Evolutionary conservation across 257 asterid species (phyloP).

Genomic region (Thymus mandschuricus): DNA sequence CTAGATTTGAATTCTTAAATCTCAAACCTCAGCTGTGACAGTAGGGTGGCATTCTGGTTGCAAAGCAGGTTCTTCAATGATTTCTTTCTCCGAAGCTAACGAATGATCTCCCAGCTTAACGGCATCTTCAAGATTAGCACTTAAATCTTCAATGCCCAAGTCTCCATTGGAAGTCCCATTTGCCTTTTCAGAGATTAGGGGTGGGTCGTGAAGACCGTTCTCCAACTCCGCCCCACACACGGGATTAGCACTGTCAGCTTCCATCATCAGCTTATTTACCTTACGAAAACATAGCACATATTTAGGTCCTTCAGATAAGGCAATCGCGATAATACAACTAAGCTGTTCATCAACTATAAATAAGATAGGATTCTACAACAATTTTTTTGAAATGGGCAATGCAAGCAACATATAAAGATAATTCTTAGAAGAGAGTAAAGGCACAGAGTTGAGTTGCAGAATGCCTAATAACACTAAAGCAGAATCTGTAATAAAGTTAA

Average conservation of each 20-base stretch:
- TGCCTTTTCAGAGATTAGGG: slow-evolving; percentile 33
- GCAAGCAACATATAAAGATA: slow-evolving; percentile 8
- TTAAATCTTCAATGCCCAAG: slow-evolving; percentile 35
- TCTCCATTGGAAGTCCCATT: slow-evolving; percentile 40
- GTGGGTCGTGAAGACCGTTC: slow-evolving; percentile 44
- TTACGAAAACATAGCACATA: slow-evolving; percentile 17
- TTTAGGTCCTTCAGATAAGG: slow-evolving; percentile 23
- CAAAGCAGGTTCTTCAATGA: slow-evolving; percentile 32
- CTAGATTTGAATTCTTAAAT: neutral
- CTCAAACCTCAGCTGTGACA: slow-evolving; percentile 33
- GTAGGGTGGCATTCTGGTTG: slow-evolving; percentile 35
- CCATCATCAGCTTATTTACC: slow-evolving; percentile 45
- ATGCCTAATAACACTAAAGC: slow-evolving; percentile 11
- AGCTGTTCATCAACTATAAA: neutral
- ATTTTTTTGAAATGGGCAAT: neutral
- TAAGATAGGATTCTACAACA: neutral
- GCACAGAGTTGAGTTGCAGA: neutral
- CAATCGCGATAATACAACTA: neutral
- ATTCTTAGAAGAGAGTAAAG: neutral
- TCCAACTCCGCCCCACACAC: slow-evolving; percentile 35
- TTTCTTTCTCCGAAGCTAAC: slow-evolving; percentile 25
- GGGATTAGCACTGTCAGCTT: slow-evolving; percentile 39
- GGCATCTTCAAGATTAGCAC: slow-evolving; percentile 41
- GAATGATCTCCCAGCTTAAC: slow-evolving; percentile 40
- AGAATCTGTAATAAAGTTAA: slow-evolving; percentile 9